phyloP scores from a whole-genome alignment of 768 basidiomycete genomes.

The Suillus brevipes region DNA sequence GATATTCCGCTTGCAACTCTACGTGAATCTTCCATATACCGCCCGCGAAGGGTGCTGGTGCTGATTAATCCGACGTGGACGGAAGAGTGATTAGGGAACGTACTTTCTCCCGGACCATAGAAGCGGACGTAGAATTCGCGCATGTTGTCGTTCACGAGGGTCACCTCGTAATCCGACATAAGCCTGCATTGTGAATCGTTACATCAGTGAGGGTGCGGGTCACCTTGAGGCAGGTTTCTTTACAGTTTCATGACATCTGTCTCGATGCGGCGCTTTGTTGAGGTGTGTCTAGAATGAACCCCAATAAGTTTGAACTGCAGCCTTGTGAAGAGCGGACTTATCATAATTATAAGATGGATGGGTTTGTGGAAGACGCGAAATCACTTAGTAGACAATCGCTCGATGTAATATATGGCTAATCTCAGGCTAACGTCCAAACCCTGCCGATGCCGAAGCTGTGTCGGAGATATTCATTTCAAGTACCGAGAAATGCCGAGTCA shows the following conservation, averaged over 20 bases:
- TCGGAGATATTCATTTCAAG: conserved; percentile 25
- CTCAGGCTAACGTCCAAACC: background rate
- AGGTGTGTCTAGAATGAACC: conserved; percentile 51
- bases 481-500: conserved; percentile 12
- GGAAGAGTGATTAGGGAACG: conserved; percentile 31
- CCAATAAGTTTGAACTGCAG: conserved; percentile 29
- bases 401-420: conserved; percentile 5
- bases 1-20: conserved; percentile 97
- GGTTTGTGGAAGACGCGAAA: conserved; percentile 16
- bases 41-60: conserved; percentile 89
- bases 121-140: conserved; percentile 98
- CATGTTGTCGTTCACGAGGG: conserved; percentile 97
- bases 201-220: conserved; percentile 11
- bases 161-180: conserved; percentile 99
- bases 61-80: conserved; percentile 9
- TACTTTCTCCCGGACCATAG: conserved; percentile 92
- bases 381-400: conserved; percentile 4
- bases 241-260: conserved; percentile 99
- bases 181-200: conserved; percentile 53
- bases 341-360: conserved; percentile 44
- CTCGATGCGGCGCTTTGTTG: conserved; percentile 93
- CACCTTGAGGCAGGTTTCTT: conserved; percentile 21
- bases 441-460: background rate
- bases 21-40: conserved; percentile 99
- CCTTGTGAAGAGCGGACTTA: conserved; percentile 44